A percentile compares a stretch with the other conserved stretches of the same genome.
Conservation (phyloP, 1,139 yeast species). For the Pichia sp. region DNA sequence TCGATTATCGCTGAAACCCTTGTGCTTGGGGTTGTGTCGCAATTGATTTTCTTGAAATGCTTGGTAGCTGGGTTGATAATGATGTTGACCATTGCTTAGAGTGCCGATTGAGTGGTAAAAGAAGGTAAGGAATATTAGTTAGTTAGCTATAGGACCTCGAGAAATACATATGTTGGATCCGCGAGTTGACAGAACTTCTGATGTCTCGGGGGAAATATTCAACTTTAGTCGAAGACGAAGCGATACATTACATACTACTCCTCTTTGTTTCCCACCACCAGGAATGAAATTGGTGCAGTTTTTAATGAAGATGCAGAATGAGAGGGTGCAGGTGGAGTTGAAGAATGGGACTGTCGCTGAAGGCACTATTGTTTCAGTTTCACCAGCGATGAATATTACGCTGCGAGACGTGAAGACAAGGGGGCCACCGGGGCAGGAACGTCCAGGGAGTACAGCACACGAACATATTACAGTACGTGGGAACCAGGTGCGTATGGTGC, state of each 20-base stretch:
- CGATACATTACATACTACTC: too few relatives aligned
- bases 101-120: not conserved
- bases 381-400: slow-evolving; percentile 90
- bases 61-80: slow-evolving; percentile 27
- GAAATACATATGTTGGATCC: not conserved
- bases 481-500: slow-evolving; percentile 75
- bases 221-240: not conserved
- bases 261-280: too few relatives aligned
- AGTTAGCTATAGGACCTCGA: not conserved
- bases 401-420: slow-evolving; percentile 75
- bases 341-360: slow-evolving; percentile 77
- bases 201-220: not conserved
- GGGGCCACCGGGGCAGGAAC: too few relatives aligned
- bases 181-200: not conserved
- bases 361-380: slow-evolving; percentile 70
- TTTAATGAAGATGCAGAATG: slow-evolving; percentile 79
- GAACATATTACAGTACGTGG: slow-evolving; percentile 87
- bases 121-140: not conserved
- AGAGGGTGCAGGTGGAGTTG: slow-evolving; percentile 84
- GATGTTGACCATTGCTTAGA: slow-evolving; percentile 24
- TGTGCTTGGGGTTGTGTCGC: slow-evolving; percentile 30
- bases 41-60: slow-evolving; percentile 26
- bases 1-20: slow-evolving; percentile 26
- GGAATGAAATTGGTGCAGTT: slow-evolving; percentile 62
- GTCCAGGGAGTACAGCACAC: slow-evolving; percentile 50